Evolutionary conservation across 1,139 yeast genomes (phyloP).

Genomic region (Sugiyamaella xylanicola): DNA sequence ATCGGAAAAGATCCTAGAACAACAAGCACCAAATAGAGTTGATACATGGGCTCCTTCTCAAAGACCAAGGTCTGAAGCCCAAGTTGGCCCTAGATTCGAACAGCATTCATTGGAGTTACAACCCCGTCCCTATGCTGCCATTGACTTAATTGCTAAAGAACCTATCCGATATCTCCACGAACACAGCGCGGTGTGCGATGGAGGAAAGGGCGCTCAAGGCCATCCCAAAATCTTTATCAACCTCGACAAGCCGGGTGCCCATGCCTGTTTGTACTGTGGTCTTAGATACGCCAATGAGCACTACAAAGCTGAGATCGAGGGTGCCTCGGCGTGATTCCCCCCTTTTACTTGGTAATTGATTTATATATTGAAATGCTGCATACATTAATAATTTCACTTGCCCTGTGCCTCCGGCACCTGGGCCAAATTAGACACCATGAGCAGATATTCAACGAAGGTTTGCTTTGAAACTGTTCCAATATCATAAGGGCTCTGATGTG

Average conservation of each 20-base stretch:
- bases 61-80: constrained; percentile 59
- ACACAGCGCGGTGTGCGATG: constrained; percentile 79
- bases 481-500: too few species aligned
- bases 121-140: constrained; percentile 84
- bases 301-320: constrained; percentile 19
- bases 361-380: constrained; percentile 2
- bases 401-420: neutral
- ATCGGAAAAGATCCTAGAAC: constrained; percentile 24
- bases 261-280: constrained; percentile 74
- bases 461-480: too few species aligned
- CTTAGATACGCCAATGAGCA: constrained; percentile 29
- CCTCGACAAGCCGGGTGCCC: constrained; percentile 71
- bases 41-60: constrained; percentile 75
- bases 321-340: neutral
- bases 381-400: neutral
- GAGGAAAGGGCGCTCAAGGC: constrained; percentile 76
- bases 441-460: too few species aligned
- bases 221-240: constrained; percentile 85
- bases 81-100: constrained; percentile 68
- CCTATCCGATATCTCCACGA: constrained; percentile 68
- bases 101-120: constrained; percentile 67
- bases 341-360: neutral
- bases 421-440: too few species aligned
- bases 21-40: constrained; percentile 77
- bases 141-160: constrained; percentile 74